Evolutionary conservation across 305 asterid genomes (phyloP).

Genomic region (Fraxinus sp.): DNA sequence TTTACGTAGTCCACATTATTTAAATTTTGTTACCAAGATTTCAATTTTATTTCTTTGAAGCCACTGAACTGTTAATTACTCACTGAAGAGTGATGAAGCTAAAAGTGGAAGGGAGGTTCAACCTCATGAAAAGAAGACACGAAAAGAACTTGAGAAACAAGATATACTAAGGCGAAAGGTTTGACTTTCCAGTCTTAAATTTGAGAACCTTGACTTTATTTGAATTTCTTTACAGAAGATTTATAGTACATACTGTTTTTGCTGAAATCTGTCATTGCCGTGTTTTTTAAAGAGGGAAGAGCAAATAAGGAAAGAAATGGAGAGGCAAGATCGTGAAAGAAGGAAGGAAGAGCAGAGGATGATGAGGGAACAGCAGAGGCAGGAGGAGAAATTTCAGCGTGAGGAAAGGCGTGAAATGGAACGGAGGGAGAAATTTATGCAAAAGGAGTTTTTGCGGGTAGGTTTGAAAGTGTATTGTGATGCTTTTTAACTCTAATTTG

Average conservation of each 20-base stretch:
- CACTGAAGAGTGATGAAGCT: conserved; percentile 64
- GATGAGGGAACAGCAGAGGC: conserved; percentile 79
- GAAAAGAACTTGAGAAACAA: conserved; percentile 87
- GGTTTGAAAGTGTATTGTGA: conserved; percentile 20
- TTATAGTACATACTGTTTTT: conserved; percentile 1
- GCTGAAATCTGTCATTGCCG: conserved; percentile 24
- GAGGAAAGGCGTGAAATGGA: conserved; percentile 98
- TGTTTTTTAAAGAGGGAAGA: conserved; percentile 74
- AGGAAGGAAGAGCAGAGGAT: conserved; percentile 80
- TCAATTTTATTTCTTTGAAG: conserved; percentile 6
- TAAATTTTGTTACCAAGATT: conserved; percentile 17
- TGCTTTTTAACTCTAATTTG: conserved; percentile 1
- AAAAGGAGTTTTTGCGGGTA: conserved; percentile 78
- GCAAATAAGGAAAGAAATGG: conserved; percentile 86
- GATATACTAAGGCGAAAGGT: conserved; percentile 83
- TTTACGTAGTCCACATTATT: background rate
- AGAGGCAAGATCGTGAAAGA: conserved; percentile 87
- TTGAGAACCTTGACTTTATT: background rate
- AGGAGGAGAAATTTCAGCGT: conserved; percentile 91
- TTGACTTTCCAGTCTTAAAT: conserved; percentile 18
- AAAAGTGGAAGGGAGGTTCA: conserved; percentile 71
- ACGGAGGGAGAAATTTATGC: conserved; percentile 89
- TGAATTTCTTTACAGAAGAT: conserved; percentile 4
- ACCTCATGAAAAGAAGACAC: conserved; percentile 65
- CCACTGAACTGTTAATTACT: conserved; percentile 22